Evolutionary conservation across 164 flowering plant species (phyloP), one percentile per base, ranked within the genome.

Genomic region (Stephania cephalantha): DNA sequence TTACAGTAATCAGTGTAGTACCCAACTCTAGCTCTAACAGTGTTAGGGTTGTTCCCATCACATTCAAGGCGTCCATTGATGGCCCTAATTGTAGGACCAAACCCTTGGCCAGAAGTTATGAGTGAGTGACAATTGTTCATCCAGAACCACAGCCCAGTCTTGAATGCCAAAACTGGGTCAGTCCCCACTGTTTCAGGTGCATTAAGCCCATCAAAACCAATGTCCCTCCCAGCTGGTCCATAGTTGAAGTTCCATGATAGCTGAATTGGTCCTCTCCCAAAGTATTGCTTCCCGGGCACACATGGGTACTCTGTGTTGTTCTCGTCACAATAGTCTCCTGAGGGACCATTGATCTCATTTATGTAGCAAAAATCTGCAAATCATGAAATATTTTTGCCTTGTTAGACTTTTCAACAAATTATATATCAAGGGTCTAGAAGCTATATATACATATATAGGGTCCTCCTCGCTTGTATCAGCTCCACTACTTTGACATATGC

Each of bases 101-200:
- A 84, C 46, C 86, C 88, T 75, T 78, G 81, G 6, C 82, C 84
- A 5, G 85, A 81, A 22, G 74, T 77, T 5, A 80, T 75, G 66
- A 52, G 52, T 0, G 72, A 53, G n/a, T 85, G 84, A 42, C 75
- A 79, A 17, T 82, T 76, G 64, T 78, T 79, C 84, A 77, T 83
- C 89, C 89, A 86, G 63, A 44, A 85, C 87, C 86, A 85, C 46
- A 85, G 63, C 4, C 83, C 85, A 0, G 86, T 71, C 78, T 79
- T 84, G 83, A 83, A 85, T 4, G 89, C 72, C 9, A 81, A 22
- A 2, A 73, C 53, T 0, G 77, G 55, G 50, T 84, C 78, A 0
- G 13, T 78, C 2, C 82, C 86, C 63, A 86, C 86, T 1, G 75
- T 83, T 64, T 83, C 86, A 6, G 86, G 86, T 10, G 35, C 22